Conservation (phyloP, 2,329 filamentous ascomycete species). For the Stromatinia cepivora region DNA sequence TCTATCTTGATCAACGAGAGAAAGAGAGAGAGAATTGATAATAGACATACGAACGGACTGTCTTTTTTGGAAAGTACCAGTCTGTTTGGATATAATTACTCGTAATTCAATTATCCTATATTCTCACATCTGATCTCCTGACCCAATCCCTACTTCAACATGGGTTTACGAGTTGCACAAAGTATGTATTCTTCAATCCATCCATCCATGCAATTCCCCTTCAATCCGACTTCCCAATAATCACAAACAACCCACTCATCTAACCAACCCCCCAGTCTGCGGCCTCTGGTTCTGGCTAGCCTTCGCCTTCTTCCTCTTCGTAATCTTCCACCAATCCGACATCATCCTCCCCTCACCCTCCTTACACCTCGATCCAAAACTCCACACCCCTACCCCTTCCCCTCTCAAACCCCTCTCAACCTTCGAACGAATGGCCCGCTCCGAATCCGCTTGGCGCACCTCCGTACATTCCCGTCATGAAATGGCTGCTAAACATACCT, state of each 20-base stretch:
- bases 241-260: neutral
- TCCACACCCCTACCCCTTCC: neutral
- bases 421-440: conserved; percentile 33
- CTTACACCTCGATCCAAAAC: neutral
- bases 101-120: neutral
- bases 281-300: conserved; percentile 38
- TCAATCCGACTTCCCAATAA: neutral
- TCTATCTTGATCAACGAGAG: neutral
- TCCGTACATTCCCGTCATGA: conserved; percentile 33
- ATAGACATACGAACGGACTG: neutral
- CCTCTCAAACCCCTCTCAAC: conserved; percentile 25
- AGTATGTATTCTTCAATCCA: conserved; percentile 21
- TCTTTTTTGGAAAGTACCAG: neutral
- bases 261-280: conserved; percentile 28
- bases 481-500: conserved; percentile 31
- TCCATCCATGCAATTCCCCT: neutral
- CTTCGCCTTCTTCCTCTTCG: conserved; percentile 34
- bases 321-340: conserved; percentile 31
- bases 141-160: conserved; percentile 26
- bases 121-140: neutral
- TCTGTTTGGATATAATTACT: neutral
- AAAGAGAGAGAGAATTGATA: neutral
- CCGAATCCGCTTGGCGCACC: conserved; percentile 33
- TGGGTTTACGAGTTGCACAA: conserved; percentile 34
- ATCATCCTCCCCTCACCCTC: neutral